Evolutionary conservation across 768 basidiomycete species (phyloP).

Genomic region (Russula foetens): DNA sequence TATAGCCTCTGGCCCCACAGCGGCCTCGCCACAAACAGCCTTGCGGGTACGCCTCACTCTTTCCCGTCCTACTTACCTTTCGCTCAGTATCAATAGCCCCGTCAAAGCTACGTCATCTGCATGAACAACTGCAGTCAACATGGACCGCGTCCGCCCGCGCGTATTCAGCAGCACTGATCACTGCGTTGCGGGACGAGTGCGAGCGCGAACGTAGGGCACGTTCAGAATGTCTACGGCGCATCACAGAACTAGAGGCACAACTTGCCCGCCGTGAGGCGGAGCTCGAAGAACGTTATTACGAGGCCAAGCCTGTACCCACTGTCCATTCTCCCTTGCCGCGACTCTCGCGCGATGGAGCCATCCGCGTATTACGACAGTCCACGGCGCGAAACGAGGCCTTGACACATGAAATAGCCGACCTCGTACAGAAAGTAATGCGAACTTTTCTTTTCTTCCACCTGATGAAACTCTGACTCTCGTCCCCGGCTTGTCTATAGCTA

Average conservation of each 20-base stretch:
- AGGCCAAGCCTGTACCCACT: not conserved
- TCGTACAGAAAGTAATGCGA: constrained; percentile 11
- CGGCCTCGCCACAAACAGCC: constrained; percentile 1
- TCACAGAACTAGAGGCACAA: constrained; percentile 42
- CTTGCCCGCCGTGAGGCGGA: constrained; percentile 51
- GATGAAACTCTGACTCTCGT: not conserved
- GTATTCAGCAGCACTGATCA: constrained; percentile 40
- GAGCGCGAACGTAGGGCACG: constrained; percentile 36
- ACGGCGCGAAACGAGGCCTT: constrained; percentile 12
- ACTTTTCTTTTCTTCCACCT: not conserved
- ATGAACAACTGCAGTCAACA: constrained; percentile 21
- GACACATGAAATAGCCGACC: constrained; percentile 9
- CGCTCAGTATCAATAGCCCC: not conserved
- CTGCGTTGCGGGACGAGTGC: constrained; percentile 35
- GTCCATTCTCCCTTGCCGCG: not conserved
- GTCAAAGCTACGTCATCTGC: constrained; percentile 4
- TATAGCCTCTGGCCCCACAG: constrained; percentile 19
- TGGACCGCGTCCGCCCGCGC: constrained; percentile 23
- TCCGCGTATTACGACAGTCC: constrained; percentile 16
- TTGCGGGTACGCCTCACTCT: not conserved
- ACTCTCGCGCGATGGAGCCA: constrained; percentile 18
- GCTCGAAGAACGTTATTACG: constrained; percentile 29
- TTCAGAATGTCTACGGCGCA: constrained; percentile 33
- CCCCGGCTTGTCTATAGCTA: not conserved
- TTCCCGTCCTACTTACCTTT: not conserved